These are phyloP conservation scores for Didymella segeticola DNA, from an alignment of 2,329 filamentous ascomycete genomes.

Conservation along the genomic window DNA sequence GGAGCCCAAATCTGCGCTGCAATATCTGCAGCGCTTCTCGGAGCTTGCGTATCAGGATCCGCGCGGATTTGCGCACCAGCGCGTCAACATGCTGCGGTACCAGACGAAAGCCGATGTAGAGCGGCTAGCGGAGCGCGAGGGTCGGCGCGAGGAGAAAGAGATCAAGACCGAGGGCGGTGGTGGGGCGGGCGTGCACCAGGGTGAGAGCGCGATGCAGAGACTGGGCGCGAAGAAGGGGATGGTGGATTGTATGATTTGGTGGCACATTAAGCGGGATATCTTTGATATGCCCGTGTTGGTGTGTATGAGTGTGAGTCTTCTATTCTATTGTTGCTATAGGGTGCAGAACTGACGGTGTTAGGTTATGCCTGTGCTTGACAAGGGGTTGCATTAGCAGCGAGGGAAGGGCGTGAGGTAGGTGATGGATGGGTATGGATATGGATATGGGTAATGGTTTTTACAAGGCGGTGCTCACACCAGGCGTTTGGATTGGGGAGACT, in stretches of 20 bases:
- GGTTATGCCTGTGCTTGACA: slow-evolving; percentile 44
- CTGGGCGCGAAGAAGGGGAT: slow-evolving; percentile 84
- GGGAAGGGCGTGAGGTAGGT: not conserved
- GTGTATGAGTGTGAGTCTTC: slow-evolving; percentile 96
- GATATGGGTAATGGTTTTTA: too few species aligned
- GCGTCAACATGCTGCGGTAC: slow-evolving; percentile 89
- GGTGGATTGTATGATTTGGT: slow-evolving; percentile 94
- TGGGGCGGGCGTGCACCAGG: slow-evolving; percentile 50
- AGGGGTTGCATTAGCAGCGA: slow-evolving; percentile 25
- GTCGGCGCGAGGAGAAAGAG: slow-evolving; percentile 12
- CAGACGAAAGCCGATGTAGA: slow-evolving; percentile 56
- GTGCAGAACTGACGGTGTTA: slow-evolving; percentile 2
- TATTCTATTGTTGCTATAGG: too few species aligned
- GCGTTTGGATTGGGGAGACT: not conserved
- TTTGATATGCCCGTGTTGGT: slow-evolving; percentile 99
- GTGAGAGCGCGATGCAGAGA: slow-evolving; percentile 79
- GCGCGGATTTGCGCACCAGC: slow-evolving; percentile 80
- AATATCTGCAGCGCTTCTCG: slow-evolving; percentile 96
- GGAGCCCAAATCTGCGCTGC: slow-evolving; percentile 89
- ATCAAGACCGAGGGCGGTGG: slow-evolving; percentile 41
- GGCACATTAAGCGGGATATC: slow-evolving; percentile 94
- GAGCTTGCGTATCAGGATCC: slow-evolving; percentile 92
- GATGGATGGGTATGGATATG: not conserved
- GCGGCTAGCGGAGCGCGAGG: slow-evolving; percentile 34
- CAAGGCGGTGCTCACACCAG: not conserved